Percentiles rank a stretch among this genome's conserved stretches.
phyloP scores from a whole-genome alignment of 495 filamentous ascomycete species.

The Oidiodendron maius region DNA sequence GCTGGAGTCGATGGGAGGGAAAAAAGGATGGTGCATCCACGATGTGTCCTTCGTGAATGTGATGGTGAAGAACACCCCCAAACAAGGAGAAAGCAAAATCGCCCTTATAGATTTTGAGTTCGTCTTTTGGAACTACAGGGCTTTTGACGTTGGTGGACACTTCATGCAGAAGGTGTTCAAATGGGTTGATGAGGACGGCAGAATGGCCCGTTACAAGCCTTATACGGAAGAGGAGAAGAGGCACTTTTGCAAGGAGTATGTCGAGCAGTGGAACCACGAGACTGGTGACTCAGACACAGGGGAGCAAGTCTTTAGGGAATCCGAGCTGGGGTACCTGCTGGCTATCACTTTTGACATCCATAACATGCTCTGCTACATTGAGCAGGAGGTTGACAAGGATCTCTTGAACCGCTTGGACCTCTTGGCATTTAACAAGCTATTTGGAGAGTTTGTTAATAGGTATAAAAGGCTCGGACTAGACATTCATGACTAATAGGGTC shows the following conservation, averaged over 20 bases:
- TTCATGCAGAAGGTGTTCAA: conserved; percentile 34
- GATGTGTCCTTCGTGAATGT: conserved; percentile 30
- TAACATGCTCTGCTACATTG: conserved; percentile 31
- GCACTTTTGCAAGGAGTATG: conserved; percentile 28
- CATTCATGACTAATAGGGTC: too few species aligned
- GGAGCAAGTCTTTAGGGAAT: conserved; percentile 25
- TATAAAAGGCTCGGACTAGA: conserved; percentile 5
- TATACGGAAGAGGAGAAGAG: conserved; percentile 29
- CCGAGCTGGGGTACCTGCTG: conserved; percentile 25
- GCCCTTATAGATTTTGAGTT: conserved; percentile 29
- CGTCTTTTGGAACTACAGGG: conserved; percentile 27
- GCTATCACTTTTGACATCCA: conserved; percentile 29
- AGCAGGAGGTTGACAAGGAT: conserved; percentile 20
- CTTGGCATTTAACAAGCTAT: conserved; percentile 24
- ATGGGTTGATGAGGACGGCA: conserved; percentile 29
- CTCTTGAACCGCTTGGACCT: conserved; percentile 25
- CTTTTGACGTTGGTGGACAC: conserved; percentile 30
- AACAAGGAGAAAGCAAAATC: conserved; percentile 23
- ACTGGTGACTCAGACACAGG: conserved; percentile 28
- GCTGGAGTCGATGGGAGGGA: conserved; percentile 22
- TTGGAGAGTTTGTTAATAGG: conserved; percentile 25
- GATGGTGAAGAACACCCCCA: conserved; percentile 24
- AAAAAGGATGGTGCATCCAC: conserved; percentile 28
- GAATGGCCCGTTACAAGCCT: conserved; percentile 23
- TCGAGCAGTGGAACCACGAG: conserved; percentile 21